Conservation (phyloP, 2,329 filamentous ascomycete genomes). For the Onygenales sp. region DNA sequence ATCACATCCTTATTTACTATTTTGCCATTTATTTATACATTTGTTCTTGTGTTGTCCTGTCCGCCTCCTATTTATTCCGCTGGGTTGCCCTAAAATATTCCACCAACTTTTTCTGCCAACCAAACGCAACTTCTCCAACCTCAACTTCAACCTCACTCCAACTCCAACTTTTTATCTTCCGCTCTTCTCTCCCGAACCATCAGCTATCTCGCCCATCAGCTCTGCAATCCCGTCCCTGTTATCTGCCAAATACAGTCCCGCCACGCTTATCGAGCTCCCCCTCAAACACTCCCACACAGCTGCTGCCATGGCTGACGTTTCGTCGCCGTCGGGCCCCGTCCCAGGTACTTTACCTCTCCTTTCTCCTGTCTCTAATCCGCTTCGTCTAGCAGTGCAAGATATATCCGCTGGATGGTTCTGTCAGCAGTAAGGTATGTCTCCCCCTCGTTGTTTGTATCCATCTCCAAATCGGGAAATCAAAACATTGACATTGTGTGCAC, state of each 20-base stretch:
- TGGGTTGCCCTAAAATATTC: neutral
- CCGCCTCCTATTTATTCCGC: neutral
- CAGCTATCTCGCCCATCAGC: neutral
- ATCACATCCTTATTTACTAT: too few relatives aligned
- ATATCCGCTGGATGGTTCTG: neutral
- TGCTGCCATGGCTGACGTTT: conserved; percentile 1
- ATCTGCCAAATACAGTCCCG: neutral
- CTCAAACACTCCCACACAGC: neutral
- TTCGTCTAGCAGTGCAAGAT: neutral
- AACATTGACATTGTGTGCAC: conserved; percentile 1
- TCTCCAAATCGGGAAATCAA: neutral
- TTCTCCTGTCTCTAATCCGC: neutral
- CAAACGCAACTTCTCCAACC: neutral
- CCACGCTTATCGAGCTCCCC: neutral
- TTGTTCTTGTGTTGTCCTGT: neutral
- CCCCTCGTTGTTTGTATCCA: neutral
- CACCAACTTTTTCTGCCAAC: neutral
- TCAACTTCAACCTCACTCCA: neutral
- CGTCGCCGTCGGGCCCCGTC: neutral
- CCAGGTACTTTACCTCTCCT: neutral
- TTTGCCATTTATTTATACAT: neutral
- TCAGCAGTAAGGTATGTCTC: conserved; percentile 1
- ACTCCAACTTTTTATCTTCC: neutral
- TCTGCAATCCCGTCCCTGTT: neutral
- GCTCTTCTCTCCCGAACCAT: neutral